A percentile compares a stretch with the other conserved stretches of the same genome.
Evolutionary conservation across 2,329 filamentous ascomycete genomes (phyloP).

Genomic region (Thielaviopsis euricoi): DNA sequence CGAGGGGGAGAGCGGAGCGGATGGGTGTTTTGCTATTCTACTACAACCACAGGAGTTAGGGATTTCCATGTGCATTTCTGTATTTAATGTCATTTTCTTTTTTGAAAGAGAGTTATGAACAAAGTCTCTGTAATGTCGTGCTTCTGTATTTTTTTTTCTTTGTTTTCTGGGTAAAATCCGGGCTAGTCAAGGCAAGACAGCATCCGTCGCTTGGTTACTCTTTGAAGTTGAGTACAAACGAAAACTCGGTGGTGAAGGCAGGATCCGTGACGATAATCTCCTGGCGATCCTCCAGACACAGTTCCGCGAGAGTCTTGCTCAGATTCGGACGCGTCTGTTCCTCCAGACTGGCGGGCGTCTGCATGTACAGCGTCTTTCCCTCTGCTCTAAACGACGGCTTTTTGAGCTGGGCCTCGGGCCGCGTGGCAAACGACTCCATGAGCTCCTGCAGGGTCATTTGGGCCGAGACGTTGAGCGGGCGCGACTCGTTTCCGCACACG

Average conservation of each 20-base stretch:
- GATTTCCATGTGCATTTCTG: constrained; percentile 8
- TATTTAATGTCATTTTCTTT: constrained; percentile 6
- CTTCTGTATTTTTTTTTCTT: not conserved
- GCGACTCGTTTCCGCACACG: constrained; percentile 73
- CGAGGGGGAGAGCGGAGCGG: not conserved
- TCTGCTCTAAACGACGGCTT: constrained; percentile 71
- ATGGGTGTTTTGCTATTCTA: constrained; percentile 15
- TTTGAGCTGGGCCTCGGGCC: constrained; percentile 84
- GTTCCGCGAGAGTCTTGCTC: constrained; percentile 55
- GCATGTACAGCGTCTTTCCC: constrained; percentile 79
- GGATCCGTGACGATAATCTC: constrained; percentile 87
- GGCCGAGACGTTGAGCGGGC: constrained; percentile 55
- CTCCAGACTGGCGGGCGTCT: constrained; percentile 64
- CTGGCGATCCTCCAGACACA: constrained; percentile 60
- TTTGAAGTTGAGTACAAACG: constrained; percentile 36
- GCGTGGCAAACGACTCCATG: constrained; percentile 64
- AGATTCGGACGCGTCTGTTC: constrained; percentile 74
- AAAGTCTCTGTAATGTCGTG: not conserved
- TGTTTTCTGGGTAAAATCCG: too few relatives aligned
- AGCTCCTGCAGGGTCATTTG: constrained; percentile 65
- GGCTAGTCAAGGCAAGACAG: not conserved
- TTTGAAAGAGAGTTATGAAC: not conserved
- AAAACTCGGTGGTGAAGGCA: constrained; percentile 61
- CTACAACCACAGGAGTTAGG: constrained; percentile 11
- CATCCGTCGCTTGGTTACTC: not conserved